Evolutionary conservation across 495 filamentous ascomycete genomes (phyloP), one percentile per base, ranked within the genome.

Genomic region (Glonium stellatum): DNA sequence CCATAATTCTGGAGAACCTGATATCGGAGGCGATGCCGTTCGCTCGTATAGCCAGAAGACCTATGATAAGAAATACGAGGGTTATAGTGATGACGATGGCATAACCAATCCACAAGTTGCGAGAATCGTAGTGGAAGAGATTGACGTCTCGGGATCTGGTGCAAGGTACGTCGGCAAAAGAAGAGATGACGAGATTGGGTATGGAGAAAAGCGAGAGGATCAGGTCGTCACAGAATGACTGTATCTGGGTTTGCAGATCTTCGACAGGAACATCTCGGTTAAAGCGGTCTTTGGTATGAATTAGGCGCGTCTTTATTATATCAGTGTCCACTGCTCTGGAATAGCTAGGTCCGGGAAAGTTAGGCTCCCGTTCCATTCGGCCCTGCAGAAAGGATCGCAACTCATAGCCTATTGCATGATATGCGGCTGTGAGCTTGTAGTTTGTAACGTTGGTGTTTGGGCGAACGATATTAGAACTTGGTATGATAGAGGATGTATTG

Each of bases 81-180:
- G 68, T 61, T 22, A 67, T 22, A 1, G 59, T 19, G 18, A 74
- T 68, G 12, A 67, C 69, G 23, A 75, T 60, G 0, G 68, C 63
- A 35, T 75, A 75, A 11, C 73, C 71, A 11, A 66, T 39, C 73
- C 73, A 75, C 1, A 75, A 63, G 39, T 65, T 62, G 5, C 23
- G 34, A 10, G 62, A 47, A 11, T 58, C 44, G 52, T 75, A 75
- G 0, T 46, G 53, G 50, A 71, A 75, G 22, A 64, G 62, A 44
- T 72, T 72, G 18, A 62, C 52, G 34, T 42, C 63, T 15, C 68
- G 62, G 2, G 58, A 62, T 51, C 44, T 61, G 11, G 44, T 37
- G 57, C 72, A 75, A 6, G 18, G 6, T 0, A 65, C 60, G 0
- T 1, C 9, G 0, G n/a, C 39, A 11, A 62, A 54, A 5, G 48